A percentile compares a stretch with the other conserved stretches of the same genome.
Evolutionary conservation across 1,284 basidiomycete genomes (phyloP).

Genomic region (Ceratobasidium sp.): DNA sequence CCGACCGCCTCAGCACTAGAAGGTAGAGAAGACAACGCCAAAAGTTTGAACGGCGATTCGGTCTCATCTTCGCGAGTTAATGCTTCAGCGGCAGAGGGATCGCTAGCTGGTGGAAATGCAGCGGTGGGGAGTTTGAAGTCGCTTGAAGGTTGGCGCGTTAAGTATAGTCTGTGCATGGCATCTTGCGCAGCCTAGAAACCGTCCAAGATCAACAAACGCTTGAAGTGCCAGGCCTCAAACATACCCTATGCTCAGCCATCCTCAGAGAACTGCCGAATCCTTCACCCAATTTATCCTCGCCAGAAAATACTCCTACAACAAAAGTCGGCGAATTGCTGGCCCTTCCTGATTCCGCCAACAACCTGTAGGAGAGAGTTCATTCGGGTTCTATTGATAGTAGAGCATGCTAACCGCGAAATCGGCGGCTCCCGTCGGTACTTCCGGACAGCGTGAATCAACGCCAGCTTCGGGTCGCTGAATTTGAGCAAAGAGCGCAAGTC

Average conservation of each 20-base stretch:
- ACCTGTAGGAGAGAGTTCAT: slow-evolving; percentile 54
- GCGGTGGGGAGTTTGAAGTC: slow-evolving; percentile 73
- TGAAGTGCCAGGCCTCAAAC: slow-evolving; percentile 50
- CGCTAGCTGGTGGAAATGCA: slow-evolving; percentile 61
- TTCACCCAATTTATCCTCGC: slow-evolving; percentile 90
- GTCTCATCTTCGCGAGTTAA: slow-evolving; percentile 15
- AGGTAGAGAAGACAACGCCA: slow-evolving; percentile 61
- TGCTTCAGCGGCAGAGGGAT: slow-evolving; percentile 17
- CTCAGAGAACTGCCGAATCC: slow-evolving; percentile 91
- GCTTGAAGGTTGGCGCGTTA: slow-evolving; percentile 77
- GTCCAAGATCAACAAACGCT: slow-evolving; percentile 7
- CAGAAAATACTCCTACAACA: slow-evolving; percentile 93
- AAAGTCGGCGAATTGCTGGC: slow-evolving; percentile 90
- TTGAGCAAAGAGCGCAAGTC: slow-evolving; percentile 88
- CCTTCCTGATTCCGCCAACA: slow-evolving; percentile 93
- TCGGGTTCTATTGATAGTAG: slow-evolving; percentile 11
- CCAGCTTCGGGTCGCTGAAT: slow-evolving; percentile 86
- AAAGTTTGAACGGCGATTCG: slow-evolving; percentile 21
- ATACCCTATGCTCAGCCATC: slow-evolving; percentile 95
- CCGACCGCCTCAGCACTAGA: slow-evolving; percentile 54
- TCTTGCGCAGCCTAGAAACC: slow-evolving; percentile 80
- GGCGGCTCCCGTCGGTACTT: slow-evolving; percentile 80
- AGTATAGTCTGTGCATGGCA: slow-evolving; percentile 80
- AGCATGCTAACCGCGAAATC: slow-evolving; percentile 70
- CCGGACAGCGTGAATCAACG: slow-evolving; percentile 78